A percentile compares a stretch with the other conserved stretches of the same genome.
Evolutionary conservation across 139 green algal genomes (phyloP).

Genomic region (Chlamydomonas sp.): DNA sequence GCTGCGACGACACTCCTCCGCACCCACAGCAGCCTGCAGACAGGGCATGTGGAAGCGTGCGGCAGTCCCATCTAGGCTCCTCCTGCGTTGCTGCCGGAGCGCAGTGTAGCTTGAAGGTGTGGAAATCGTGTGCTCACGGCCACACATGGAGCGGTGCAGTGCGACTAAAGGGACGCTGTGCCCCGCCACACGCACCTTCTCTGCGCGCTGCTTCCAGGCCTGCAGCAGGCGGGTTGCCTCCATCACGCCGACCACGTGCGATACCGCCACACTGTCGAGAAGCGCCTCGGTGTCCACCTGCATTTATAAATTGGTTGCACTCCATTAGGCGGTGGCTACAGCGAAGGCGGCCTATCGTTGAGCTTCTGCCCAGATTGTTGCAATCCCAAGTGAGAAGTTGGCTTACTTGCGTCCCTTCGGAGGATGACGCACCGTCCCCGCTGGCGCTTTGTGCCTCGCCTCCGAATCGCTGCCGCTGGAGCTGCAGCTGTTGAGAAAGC

Average conservation of each 20-base stretch:
- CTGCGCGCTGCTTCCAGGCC: constrained; percentile 24
- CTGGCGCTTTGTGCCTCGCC: background rate
- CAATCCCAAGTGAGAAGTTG: too few species aligned
- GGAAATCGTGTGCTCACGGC: background rate
- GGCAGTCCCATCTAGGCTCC: background rate
- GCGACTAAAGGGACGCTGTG: background rate
- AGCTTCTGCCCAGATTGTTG: too few species aligned
- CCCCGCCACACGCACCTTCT: background rate
- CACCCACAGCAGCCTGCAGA: background rate
- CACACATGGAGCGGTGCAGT: background rate
- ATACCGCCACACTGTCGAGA: constrained; percentile 23
- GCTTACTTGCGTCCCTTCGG: too few species aligned
- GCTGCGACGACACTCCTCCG: background rate
- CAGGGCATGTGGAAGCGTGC: background rate
- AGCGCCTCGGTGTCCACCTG: background rate
- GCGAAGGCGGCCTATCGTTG: too few species aligned
- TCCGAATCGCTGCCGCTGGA: background rate
- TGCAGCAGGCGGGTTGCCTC: constrained; percentile 11
- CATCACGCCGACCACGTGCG: constrained; percentile 11
- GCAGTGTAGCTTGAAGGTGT: background rate
- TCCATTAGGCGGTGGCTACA: too few species aligned
- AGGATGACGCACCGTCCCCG: too few species aligned
- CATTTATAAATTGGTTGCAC: background rate
- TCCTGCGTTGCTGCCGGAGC: background rate
- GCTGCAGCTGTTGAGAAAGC: constrained; percentile 10